Evolutionary conservation across 176 grass and related monocot genomes (phyloP).

Genomic region (Neostapfia colusana): DNA sequence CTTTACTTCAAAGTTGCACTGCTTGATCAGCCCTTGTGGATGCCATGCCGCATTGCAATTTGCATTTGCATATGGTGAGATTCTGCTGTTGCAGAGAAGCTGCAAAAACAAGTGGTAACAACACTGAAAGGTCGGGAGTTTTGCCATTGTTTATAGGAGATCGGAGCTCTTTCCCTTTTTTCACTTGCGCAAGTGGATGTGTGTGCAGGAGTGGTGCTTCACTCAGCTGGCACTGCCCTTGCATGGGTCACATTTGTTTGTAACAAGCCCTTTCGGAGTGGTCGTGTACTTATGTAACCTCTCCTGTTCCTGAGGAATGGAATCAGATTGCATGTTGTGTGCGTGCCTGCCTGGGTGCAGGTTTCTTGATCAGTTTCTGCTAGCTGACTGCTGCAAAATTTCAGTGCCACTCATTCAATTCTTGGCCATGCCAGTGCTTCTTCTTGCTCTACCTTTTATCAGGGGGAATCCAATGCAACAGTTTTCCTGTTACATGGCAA

Average conservation of each 20-base stretch:
- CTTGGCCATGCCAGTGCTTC: conserved; percentile 26
- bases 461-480: conserved; percentile 45
- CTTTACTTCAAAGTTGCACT: conserved; percentile 40
- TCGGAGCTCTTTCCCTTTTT: conserved; percentile 31
- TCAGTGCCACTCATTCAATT: conserved; percentile 44
- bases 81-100: conserved; percentile 22
- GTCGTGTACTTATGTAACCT: conserved; percentile 50
- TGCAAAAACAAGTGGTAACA: conserved; percentile 35
- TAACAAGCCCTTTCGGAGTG: conserved; percentile 30
- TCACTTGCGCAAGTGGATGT: conserved; percentile 52
- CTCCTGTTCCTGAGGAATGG: conserved; percentile 48
- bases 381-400: conserved; percentile 29
- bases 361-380: conserved; percentile 47
- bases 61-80: conserved; percentile 40
- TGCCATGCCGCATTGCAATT: conserved; percentile 35
- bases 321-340: conserved; percentile 47
- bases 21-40: conserved; percentile 37
- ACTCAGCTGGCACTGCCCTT: conserved; percentile 48
- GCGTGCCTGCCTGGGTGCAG: conserved; percentile 37
- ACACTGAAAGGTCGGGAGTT: conserved; percentile 45
- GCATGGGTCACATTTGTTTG: conserved; percentile 46
- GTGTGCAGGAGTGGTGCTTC: conserved; percentile 47
- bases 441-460: conserved; percentile 36
- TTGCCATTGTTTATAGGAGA: conserved; percentile 52
- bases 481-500: conserved; percentile 48